A percentile compares a stretch with the other conserved stretches of the same genome.
Evolutionary conservation across 805 yeast genomes (phyloP).

Genomic region (Teunomyces funiuensis): DNA sequence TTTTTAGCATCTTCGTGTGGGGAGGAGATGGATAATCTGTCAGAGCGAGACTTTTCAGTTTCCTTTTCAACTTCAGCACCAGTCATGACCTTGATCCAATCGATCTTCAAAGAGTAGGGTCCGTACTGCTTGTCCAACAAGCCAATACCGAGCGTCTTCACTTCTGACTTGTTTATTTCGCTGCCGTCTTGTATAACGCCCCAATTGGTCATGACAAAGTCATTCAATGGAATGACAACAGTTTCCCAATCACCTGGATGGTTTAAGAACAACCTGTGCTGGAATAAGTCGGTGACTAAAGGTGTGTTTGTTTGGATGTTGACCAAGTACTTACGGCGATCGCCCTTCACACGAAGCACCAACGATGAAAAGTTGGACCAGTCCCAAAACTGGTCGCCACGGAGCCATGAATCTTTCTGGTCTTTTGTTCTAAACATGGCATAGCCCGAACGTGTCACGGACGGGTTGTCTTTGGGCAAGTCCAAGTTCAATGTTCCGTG

Average conservation of each 20-base stretch:
- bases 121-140: constrained; percentile 77
- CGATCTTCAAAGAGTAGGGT: constrained; percentile 66
- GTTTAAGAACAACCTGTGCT: constrained; percentile 72
- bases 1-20: constrained; percentile 10
- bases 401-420: constrained; percentile 51
- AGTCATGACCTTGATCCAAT: constrained; percentile 68
- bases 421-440: constrained; percentile 84
- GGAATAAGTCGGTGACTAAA: constrained; percentile 74
- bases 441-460: constrained; percentile 66
- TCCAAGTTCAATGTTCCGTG: constrained; percentile 68
- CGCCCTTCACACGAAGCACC: constrained; percentile 71
- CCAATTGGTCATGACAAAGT: constrained; percentile 80
- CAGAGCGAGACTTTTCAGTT: constrained; percentile 35
- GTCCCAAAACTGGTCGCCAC: constrained; percentile 60
- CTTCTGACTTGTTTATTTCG: constrained; percentile 59
- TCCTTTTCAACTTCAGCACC: constrained; percentile 50
- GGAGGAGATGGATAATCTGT: constrained; percentile 15
- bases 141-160: constrained; percentile 76
- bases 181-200: constrained; percentile 59
- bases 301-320: constrained; percentile 83
- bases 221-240: constrained; percentile 71
- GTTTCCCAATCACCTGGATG: constrained; percentile 82
- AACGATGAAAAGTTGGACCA: constrained; percentile 63
- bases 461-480: constrained; percentile 61
- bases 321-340: constrained; percentile 69